Evolutionary conservation across 2,329 filamentous ascomycete genomes (phyloP).

Genomic region (Apiospora pterosperma): DNA sequence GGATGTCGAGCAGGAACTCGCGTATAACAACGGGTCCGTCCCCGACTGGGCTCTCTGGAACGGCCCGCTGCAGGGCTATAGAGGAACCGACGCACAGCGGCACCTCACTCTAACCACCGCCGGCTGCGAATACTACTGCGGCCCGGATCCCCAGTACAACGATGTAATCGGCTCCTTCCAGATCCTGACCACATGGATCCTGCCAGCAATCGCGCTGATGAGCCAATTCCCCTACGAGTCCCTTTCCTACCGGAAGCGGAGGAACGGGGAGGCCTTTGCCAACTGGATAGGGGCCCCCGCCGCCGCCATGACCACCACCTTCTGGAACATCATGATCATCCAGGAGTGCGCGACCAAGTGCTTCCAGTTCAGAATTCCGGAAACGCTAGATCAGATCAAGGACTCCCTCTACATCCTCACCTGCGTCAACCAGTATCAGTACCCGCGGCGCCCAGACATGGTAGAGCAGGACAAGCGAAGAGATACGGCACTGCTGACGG

Average conservation of each 20-base stretch:
- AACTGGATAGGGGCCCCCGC: background rate
- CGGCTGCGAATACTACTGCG: background rate
- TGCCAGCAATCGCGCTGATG: background rate
- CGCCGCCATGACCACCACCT: background rate
- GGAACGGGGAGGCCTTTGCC: background rate
- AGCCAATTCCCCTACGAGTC: conserved; percentile 1
- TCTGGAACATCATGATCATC: background rate
- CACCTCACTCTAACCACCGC: background rate
- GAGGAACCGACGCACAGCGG: background rate
- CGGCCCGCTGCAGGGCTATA: background rate
- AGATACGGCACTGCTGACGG: background rate
- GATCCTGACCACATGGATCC: background rate
- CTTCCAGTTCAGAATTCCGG: background rate
- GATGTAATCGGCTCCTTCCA: background rate
- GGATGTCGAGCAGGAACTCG: background rate
- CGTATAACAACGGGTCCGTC: background rate
- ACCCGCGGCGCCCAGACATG: background rate
- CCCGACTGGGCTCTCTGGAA: background rate
- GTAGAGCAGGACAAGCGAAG: background rate
- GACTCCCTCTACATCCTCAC: background rate
- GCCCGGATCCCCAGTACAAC: background rate
- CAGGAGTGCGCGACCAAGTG: background rate
- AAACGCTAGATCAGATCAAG: background rate
- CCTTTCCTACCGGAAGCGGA: background rate
- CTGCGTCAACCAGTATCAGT: background rate